Conservation (phyloP, 345 rosid genomes). For the Leavenworthia alabamica region DNA sequence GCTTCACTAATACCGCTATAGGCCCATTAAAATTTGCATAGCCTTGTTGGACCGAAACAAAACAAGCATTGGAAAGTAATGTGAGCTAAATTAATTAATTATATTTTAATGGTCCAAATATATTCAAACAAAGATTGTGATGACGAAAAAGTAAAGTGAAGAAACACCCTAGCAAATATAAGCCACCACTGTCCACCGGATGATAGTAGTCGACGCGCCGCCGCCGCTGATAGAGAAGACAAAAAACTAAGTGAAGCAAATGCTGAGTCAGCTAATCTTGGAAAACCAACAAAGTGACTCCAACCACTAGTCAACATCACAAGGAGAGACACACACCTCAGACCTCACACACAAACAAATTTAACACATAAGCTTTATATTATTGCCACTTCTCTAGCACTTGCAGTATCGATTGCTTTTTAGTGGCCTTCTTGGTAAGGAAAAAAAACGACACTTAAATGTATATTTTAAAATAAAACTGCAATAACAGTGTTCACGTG, state of each 20-base stretch:
- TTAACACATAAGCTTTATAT: background rate
- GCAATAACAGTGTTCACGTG: too few relatives aligned
- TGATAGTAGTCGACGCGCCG: background rate
- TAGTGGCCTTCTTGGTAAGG: background rate
- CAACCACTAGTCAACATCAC: slow-evolving; percentile 26
- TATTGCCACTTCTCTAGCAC: slow-evolving; percentile 28
- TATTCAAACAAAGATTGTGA: background rate
- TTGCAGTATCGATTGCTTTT: slow-evolving; percentile 10
- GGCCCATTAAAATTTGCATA: slow-evolving; percentile 1
- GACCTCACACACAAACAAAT: slow-evolving; percentile 6
- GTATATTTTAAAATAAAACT: too few relatives aligned
- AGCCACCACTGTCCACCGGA: background rate
- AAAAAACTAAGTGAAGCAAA: background rate
- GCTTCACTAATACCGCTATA: background rate
- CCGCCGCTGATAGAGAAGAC: background rate
- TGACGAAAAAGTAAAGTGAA: background rate
- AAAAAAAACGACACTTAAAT: background rate
- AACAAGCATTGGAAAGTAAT: background rate
- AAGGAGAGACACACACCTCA: slow-evolving; percentile 9
- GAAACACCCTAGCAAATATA: background rate
- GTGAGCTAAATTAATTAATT: background rate
- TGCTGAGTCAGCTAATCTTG: slow-evolving; percentile 23
- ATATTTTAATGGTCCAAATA: background rate
- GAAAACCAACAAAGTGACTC: slow-evolving; percentile 20
- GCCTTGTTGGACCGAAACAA: background rate